Evolutionary conservation across 495 filamentous ascomycete species (phyloP).

Genomic region (Penicillium egyptiacum): DNA sequence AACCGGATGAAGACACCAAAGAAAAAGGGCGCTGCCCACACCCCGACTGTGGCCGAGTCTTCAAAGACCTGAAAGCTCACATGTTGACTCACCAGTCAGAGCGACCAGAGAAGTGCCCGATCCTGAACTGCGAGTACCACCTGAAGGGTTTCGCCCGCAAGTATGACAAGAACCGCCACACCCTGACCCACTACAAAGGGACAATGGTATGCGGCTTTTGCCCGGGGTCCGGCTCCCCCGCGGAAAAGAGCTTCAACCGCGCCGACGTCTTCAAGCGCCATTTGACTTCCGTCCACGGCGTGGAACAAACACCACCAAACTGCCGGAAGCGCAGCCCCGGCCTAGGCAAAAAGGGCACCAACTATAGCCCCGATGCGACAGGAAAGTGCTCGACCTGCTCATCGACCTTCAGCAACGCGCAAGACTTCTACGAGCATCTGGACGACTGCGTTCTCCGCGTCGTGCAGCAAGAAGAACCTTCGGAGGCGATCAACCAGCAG

Average conservation of each 20-base stretch:
- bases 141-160: constrained; percentile 94
- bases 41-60: constrained; percentile 83
- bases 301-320: constrained; percentile 95
- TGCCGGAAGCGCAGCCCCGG: constrained; percentile 79
- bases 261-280: constrained; percentile 99
- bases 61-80: constrained; percentile 93
- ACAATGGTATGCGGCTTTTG: constrained; percentile 99
- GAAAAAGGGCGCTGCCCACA: constrained; percentile 76
- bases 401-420: constrained; percentile 85
- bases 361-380: constrained; percentile 70
- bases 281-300: constrained; percentile 87
- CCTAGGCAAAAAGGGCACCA: constrained; percentile 51
- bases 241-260: constrained; percentile 97
- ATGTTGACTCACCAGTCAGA: constrained; percentile 95
- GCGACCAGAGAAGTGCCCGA: constrained; percentile 94
- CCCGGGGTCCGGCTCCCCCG: constrained; percentile 83
- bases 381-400: constrained; percentile 97
- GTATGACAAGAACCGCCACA: constrained; percentile 99
- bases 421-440: constrained; percentile 98
- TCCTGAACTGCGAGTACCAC: constrained; percentile 91
- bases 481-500: constrained; percentile 91
- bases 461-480: constrained; percentile 95
- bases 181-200: constrained; percentile 97
- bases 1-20: constrained; percentile 61
- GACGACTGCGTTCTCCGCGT: constrained; percentile 98